Percentiles rank a stretch among this genome's conserved stretches.
phyloP scores from a whole-genome alignment of 2,329 filamentous ascomycete genomes.

The Pseudocercospora fijiensis region DNA sequence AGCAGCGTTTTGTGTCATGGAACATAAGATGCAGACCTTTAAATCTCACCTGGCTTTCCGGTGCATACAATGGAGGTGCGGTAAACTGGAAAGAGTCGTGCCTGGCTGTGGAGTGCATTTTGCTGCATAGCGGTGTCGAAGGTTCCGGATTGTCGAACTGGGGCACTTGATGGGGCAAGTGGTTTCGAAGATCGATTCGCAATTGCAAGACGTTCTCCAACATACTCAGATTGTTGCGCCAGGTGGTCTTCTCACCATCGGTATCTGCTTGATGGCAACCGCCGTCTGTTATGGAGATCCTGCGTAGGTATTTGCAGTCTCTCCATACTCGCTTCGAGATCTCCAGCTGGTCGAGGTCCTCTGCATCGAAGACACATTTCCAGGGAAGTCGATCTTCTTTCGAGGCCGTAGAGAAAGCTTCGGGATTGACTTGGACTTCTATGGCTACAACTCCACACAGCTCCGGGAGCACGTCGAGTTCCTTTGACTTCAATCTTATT shows the following conservation, averaged over 20 bases:
- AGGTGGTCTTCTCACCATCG: background rate
- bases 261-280: background rate
- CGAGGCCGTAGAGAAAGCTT: background rate
- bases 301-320: background rate
- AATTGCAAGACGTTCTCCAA: background rate
- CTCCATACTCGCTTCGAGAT: background rate
- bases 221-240: background rate
- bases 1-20: background rate
- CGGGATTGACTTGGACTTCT: background rate
- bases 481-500: background rate
- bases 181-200: background rate
- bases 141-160: background rate
- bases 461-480: background rate
- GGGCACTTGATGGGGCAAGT: background rate
- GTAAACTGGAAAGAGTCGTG: background rate
- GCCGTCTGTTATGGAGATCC: background rate
- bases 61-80: background rate
- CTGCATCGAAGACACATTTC: background rate
- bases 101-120: background rate
- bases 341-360: background rate
- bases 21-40: background rate
- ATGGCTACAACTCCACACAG: background rate
- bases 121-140: background rate
- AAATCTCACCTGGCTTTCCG: conserved; percentile 5
- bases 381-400: background rate